phyloP scores from a whole-genome alignment of 352 stramenopile species.

The Pythium sukuiense region DNA sequence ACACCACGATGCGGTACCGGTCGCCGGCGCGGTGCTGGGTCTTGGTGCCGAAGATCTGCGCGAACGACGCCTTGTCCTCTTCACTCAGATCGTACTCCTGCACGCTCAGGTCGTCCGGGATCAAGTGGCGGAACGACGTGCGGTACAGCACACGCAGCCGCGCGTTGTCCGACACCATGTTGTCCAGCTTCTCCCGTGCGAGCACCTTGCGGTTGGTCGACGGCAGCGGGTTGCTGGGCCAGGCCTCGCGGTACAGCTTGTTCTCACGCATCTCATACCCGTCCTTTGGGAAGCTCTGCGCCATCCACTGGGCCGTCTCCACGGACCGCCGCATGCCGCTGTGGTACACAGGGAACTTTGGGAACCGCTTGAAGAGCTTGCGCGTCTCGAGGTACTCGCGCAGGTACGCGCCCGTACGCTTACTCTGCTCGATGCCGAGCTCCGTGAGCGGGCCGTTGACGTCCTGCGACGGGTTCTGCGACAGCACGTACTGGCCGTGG shows the following conservation, averaged over 20 bases:
- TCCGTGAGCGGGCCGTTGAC: slow-evolving; percentile 57
- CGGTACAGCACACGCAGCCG: slow-evolving; percentile 64
- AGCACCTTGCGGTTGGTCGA: slow-evolving; percentile 66
- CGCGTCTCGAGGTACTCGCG: slow-evolving; percentile 47
- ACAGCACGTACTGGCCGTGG: slow-evolving; percentile 63
- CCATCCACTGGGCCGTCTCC: slow-evolving; percentile 54
- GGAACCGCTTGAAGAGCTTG: slow-evolving; percentile 56
- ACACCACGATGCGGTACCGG: slow-evolving; percentile 61
- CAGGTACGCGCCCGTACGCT: slow-evolving; percentile 48
- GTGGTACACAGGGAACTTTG: slow-evolving; percentile 59
- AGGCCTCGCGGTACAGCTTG: slow-evolving; percentile 69
- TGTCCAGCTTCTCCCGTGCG: slow-evolving; percentile 66
- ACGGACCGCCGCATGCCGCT: slow-evolving; percentile 49
- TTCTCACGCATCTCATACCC: slow-evolving; percentile 51
- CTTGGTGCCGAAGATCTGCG: slow-evolving; percentile 31
- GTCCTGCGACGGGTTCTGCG: slow-evolving; percentile 48
- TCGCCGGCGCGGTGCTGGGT: slow-evolving; percentile 39
- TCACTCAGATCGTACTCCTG: slow-evolving; percentile 31
- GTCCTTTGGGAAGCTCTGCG: slow-evolving; percentile 38
- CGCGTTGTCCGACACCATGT: slow-evolving; percentile 70
- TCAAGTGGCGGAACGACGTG: slow-evolving; percentile 66
- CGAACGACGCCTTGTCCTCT: slow-evolving; percentile 32
- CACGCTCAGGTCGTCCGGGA: slow-evolving; percentile 49
- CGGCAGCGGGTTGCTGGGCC: slow-evolving; percentile 63
- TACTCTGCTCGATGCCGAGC: slow-evolving; percentile 49